These are phyloP conservation scores for Jaapia argillacea DNA, from an alignment of 768 basidiomycete genomes.

Conservation along the genomic window DNA sequence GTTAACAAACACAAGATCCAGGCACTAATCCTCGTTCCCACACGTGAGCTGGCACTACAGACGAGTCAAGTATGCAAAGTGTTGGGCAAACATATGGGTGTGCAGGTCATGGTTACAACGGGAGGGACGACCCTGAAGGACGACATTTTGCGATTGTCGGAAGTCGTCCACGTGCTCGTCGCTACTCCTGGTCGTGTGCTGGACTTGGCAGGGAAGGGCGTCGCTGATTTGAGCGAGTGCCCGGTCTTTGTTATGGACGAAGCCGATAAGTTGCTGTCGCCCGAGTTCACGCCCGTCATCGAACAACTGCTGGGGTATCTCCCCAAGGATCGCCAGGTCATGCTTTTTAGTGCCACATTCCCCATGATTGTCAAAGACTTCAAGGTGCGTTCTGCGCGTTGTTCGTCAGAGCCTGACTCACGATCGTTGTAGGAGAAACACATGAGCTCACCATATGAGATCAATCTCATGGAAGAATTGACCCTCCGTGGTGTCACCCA, in stretches of 20 bases:
- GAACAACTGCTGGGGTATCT: slow-evolving; percentile 87
- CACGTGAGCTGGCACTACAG: slow-evolving; percentile 96
- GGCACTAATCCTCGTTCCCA: slow-evolving; percentile 92
- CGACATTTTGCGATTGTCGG: slow-evolving; percentile 87
- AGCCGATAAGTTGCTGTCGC: slow-evolving; percentile 94
- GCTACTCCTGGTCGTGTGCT: slow-evolving; percentile 96
- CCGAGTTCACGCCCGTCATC: slow-evolving; percentile 98
- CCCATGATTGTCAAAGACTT: slow-evolving; percentile 99
- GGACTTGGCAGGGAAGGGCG: slow-evolving; percentile 85
- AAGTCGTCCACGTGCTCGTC: slow-evolving; percentile 91
- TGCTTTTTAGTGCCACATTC: slow-evolving; percentile 99
- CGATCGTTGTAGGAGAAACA: slow-evolving; percentile 66
- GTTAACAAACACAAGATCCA: slow-evolving; percentile 81
- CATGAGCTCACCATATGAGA: slow-evolving; percentile 93
- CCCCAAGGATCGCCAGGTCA: slow-evolving; percentile 83
- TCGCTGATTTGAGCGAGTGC: slow-evolving; percentile 92
- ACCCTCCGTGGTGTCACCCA: slow-evolving; percentile 98
- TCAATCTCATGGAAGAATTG: slow-evolving; percentile 99
- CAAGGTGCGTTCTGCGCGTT: slow-evolving; percentile 47
- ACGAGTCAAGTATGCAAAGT: slow-evolving; percentile 98
- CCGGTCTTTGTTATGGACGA: slow-evolving; percentile 99
- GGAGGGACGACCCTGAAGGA: slow-evolving; percentile 97
- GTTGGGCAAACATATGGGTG: slow-evolving; percentile 89
- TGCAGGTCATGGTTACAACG: slow-evolving; percentile 99
- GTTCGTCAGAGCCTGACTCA: slow-evolving; percentile 7